phyloP scores from a whole-genome alignment of 1,139 yeast species.

The Candida sanyaensis region DNA sequence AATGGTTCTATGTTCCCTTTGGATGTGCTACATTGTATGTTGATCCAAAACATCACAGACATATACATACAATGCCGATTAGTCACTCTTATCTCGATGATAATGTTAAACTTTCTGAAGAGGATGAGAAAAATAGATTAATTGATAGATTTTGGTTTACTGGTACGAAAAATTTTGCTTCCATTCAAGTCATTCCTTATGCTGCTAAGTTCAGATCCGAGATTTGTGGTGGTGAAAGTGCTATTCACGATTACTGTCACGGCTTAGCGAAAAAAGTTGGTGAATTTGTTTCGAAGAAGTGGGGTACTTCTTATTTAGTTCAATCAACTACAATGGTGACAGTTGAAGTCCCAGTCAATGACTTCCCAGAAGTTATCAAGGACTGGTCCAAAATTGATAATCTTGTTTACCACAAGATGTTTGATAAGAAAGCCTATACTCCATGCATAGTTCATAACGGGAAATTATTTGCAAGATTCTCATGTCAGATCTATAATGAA shows the following conservation, averaged over 20 bases:
- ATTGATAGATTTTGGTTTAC: conserved; percentile 37
- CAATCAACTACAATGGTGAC: conserved; percentile 34
- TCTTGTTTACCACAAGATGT: conserved; percentile 9
- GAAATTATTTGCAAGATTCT: conserved; percentile 49
- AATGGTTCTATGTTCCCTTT: conserved; percentile 65
- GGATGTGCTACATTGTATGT: conserved; percentile 65
- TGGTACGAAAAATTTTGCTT: conserved; percentile 39
- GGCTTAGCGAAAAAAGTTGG: conserved; percentile 47
- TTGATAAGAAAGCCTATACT: conserved; percentile 42
- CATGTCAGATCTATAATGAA: conserved; percentile 63
- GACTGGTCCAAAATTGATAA: conserved; percentile 13
- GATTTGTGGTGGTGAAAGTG: conserved; percentile 62
- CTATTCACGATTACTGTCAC: conserved; percentile 49
- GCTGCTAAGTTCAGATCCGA: conserved; percentile 56
- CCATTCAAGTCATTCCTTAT: conserved; percentile 23
- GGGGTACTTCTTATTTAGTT: conserved; percentile 37
- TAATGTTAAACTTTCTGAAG: conserved; percentile 21
- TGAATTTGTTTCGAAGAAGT: conserved; percentile 33
- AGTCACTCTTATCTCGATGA: conserved; percentile 42
- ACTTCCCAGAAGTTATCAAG: conserved; percentile 14
- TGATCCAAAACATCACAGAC: conserved; percentile 48
- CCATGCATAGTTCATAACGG: conserved; percentile 47
- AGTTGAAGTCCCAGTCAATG: conserved; percentile 39
- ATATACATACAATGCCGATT: conserved; percentile 61
- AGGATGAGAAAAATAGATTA: conserved; percentile 30